Evolutionary conservation across 257 asterid species (phyloP).

Genomic region (Solanum gracilifrons): DNA sequence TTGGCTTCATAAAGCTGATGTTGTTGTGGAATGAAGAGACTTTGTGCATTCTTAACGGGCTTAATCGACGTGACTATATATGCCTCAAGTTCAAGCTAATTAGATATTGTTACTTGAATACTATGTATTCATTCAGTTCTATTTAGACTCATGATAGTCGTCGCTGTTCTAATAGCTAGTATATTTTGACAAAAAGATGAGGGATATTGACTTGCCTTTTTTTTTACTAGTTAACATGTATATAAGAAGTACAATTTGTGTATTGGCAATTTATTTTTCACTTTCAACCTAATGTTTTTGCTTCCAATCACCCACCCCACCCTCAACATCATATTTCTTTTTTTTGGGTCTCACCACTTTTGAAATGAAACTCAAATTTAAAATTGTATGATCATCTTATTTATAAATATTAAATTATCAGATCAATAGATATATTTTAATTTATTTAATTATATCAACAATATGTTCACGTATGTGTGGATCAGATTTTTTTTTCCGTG

Average conservation of each 20-base stretch:
- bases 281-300: not conserved
- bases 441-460: too few relatives aligned
- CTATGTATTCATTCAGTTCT: not conserved
- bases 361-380: too few relatives aligned
- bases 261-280: not conserved
- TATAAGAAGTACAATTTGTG: not conserved
- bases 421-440: too few relatives aligned
- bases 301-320: too few relatives aligned
- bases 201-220: not conserved
- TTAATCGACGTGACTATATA: not conserved
- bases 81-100: not conserved
- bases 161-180: not conserved
- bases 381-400: not conserved
- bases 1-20: not conserved
- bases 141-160: not conserved
- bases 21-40: not conserved
- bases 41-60: not conserved
- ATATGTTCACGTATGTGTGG: too few relatives aligned
- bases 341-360: too few relatives aligned
- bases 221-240: not conserved
- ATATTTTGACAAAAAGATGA: not conserved
- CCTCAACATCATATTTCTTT: too few relatives aligned
- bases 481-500: too few relatives aligned
- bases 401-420: too few relatives aligned
- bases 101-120: not conserved